Conservation (phyloP, 2,329 filamentous ascomycete genomes). For the Graphiopsis chlorocephala region DNA sequence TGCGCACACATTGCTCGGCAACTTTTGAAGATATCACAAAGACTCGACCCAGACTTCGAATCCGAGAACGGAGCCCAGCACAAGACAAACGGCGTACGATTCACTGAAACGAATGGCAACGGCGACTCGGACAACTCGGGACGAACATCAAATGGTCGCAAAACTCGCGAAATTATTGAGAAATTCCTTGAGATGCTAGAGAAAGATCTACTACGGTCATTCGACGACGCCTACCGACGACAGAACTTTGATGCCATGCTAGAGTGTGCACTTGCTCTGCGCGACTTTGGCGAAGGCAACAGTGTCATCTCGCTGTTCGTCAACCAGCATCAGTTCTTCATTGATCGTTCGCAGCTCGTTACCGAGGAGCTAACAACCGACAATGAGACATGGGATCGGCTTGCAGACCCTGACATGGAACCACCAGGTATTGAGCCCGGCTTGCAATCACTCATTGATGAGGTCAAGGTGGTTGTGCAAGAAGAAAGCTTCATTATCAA, state of each 20-base stretch:
- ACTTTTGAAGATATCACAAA: conserved; percentile 87
- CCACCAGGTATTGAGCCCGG: conserved; percentile 89
- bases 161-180: conserved; percentile 75
- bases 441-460: conserved; percentile 86
- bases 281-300: conserved; percentile 93
- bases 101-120: conserved; percentile 46
- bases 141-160: conserved; percentile 45
- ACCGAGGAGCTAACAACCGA: conserved; percentile 79
- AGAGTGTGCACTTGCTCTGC: conserved; percentile 88
- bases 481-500: conserved; percentile 97
- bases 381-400: conserved; percentile 74
- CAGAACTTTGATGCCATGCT: conserved; percentile 98
- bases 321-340: conserved; percentile 99
- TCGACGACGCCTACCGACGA: conserved; percentile 92
- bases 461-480: conserved; percentile 92
- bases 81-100: conserved; percentile 30
- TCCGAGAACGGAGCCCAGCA: conserved; percentile 25
- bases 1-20: conserved; percentile 93
- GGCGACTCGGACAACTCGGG: conserved; percentile 37
- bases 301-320: conserved; percentile 96
- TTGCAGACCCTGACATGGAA: conserved; percentile 91
- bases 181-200: conserved; percentile 95
- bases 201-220: conserved; percentile 91
- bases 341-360: conserved; percentile 88
- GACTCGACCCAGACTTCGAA: conserved; percentile 68